Evolutionary conservation across 352 stramenopile genomes (phyloP), one percentile per base, ranked within the genome.

Genomic region (Sclerospora graminicola): DNA sequence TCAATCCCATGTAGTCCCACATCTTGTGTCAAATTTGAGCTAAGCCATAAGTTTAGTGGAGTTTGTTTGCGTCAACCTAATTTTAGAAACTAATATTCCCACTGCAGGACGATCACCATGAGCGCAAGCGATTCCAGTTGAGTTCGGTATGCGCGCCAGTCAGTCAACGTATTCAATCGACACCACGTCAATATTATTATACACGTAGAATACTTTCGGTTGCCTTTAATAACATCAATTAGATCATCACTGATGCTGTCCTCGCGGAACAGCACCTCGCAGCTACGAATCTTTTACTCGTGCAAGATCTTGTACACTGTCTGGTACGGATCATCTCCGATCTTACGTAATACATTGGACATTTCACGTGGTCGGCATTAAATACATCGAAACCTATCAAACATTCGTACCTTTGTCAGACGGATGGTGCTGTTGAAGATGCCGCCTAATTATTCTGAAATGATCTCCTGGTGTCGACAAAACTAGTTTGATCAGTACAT

Each of bases 131-230:
- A 97, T 97, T 7, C 98, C 95, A 27, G 97, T 92, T 26, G 91
- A 98, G 72, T 99, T 84, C 9, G 93, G 90, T 63, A 97, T 82
- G 18, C 94, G 80, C 4, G 95, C 96, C 31, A 99, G 73, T 24
- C 90, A 80, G 59, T 99, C 95, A 14, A 99, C 89, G 60, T 99
- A 96, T 74, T 99, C 97, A 44, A 99, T 98, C 6, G 89, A 97
- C 43, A 99, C 84, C 11, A 96, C 96, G 69, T 99, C 97, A 60
- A 99, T 98, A 73, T 99, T 99, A 76, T 99, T 99, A 87, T 99
- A 99, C 50, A 98, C 89, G 66, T 99, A 99, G 33, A 99, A 76
- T 99, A 99, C 60, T 98, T 97, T 40, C 91, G 85, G 65, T 99
- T 99, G 43, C 95, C 96, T 69, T 98, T 82, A 45, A 98, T 92